Evolutionary conservation across 2,329 filamentous ascomycete species (phyloP).

Genomic region (Dothistroma septosporum): DNA sequence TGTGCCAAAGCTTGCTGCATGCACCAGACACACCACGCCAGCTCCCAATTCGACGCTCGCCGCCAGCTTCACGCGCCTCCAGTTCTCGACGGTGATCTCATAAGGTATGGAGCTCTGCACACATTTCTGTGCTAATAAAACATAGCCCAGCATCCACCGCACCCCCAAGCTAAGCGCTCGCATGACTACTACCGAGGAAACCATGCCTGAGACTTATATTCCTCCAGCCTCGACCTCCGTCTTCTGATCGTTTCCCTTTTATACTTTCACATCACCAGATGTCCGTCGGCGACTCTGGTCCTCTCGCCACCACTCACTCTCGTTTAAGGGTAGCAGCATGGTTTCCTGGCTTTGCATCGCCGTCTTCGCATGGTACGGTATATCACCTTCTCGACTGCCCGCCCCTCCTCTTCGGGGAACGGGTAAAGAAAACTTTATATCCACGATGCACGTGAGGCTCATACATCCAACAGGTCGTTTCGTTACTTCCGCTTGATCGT

Average conservation of each 20-base stretch:
- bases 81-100: slow-evolving; percentile 29
- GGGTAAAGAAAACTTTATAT: slow-evolving; percentile 20
- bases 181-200: slow-evolving; percentile 33
- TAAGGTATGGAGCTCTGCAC: slow-evolving; percentile 26
- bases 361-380: slow-evolving; percentile 33
- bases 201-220: slow-evolving; percentile 29
- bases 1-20: slow-evolving; percentile 28
- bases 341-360: slow-evolving; percentile 33
- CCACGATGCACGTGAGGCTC: slow-evolving; percentile 24
- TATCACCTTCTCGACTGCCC: not conserved
- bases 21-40: slow-evolving; percentile 12
- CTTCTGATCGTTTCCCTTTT: slow-evolving; percentile 28
- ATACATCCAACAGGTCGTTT: slow-evolving; percentile 62
- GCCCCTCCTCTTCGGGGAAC: slow-evolving; percentile 13
- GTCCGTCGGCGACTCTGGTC: slow-evolving; percentile 31
- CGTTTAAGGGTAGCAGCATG: slow-evolving; percentile 34
- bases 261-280: slow-evolving; percentile 18
- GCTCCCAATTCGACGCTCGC: slow-evolving; percentile 22
- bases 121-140: slow-evolving; percentile 22
- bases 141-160: slow-evolving; percentile 25
- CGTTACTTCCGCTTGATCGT: slow-evolving; percentile 82
- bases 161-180: slow-evolving; percentile 33
- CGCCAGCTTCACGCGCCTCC: slow-evolving; percentile 28
- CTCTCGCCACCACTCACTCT: slow-evolving; percentile 28
- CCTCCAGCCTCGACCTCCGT: slow-evolving; percentile 18